Conservation (phyloP, 2,329 filamentous ascomycete species). For the Exophiala calicioides region DNA sequence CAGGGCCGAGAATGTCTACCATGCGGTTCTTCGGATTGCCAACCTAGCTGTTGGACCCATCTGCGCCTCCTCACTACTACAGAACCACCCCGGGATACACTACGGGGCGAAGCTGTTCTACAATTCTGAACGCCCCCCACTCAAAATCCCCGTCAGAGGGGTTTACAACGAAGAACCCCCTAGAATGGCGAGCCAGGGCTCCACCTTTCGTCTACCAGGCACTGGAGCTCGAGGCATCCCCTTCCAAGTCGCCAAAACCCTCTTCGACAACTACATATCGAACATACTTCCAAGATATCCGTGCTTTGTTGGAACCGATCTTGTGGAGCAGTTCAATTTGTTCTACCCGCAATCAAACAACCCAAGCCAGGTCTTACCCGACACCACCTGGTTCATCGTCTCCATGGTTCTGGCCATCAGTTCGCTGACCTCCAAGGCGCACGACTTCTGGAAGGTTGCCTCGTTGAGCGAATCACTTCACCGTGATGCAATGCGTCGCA, state of each 20-base stretch:
- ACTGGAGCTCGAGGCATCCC: background rate
- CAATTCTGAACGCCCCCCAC: background rate
- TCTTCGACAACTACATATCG: background rate
- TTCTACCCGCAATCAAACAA: slow-evolving; percentile 1
- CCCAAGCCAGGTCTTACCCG: background rate
- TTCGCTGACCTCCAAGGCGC: background rate
- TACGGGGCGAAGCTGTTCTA: background rate
- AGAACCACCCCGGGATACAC: background rate
- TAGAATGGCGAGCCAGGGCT: background rate
- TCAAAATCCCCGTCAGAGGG: background rate
- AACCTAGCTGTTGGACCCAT: background rate
- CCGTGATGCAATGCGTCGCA: slow-evolving; percentile 8
- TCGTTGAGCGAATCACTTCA: slow-evolving; percentile 9
- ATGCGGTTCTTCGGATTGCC: background rate
- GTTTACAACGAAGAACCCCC: background rate
- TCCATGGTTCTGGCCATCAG: background rate
- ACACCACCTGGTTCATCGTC: background rate
- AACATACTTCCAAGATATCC: background rate
- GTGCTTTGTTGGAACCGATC: background rate
- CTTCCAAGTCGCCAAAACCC: background rate
- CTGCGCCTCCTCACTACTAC: background rate
- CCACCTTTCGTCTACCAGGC: background rate
- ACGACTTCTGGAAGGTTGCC: background rate
- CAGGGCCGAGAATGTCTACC: background rate
- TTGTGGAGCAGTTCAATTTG: background rate